phyloP scores from a whole-genome alignment of 2,329 filamentous ascomycete genomes.

The Ramichloridium luteum region DNA sequence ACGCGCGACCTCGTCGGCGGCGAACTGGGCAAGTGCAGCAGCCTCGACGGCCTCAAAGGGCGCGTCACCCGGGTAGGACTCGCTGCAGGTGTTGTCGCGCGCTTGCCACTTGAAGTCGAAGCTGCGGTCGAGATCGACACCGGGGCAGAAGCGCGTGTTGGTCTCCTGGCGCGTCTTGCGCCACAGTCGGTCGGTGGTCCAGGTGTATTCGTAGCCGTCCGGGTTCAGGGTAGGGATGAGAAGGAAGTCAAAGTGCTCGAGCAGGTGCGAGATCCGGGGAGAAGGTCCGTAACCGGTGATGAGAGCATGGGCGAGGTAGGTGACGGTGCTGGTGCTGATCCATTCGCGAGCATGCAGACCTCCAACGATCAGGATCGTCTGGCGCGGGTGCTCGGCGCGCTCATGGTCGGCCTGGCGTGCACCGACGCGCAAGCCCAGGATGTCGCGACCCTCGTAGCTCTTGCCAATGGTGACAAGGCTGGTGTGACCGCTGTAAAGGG shows the following conservation, averaged over 20 bases:
- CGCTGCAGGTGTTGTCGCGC: conserved; percentile 72
- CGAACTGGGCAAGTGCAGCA: conserved; percentile 65
- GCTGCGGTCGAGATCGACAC: conserved; percentile 77
- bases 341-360: conserved; percentile 92
- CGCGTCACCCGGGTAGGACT: conserved; percentile 71
- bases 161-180: conserved; percentile 86
- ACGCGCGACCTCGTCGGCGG: conserved; percentile 59
- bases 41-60: conserved; percentile 80
- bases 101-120: conserved; percentile 78
- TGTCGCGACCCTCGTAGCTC: conserved; percentile 79
- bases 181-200: conserved; percentile 86
- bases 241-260: conserved; percentile 76
- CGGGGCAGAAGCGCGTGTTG: conserved; percentile 67
- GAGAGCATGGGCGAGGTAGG: conserved; percentile 78
- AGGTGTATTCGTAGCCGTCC: conserved; percentile 88
- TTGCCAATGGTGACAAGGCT: conserved; percentile 63
- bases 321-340: conserved; percentile 87
- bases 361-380: conserved; percentile 70
- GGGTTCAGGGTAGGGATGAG: conserved; percentile 84
- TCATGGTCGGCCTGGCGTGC: conserved; percentile 40
- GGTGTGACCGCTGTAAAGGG: conserved; percentile 77
- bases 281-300: conserved; percentile 72
- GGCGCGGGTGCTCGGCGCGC: conserved; percentile 40
- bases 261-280: conserved; percentile 56
- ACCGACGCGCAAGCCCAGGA: conserved; percentile 68